These are phyloP conservation scores for Ampelocalamus luodianensis DNA, from an alignment of 176 grass and related monocot species.

Conservation along the genomic window DNA sequence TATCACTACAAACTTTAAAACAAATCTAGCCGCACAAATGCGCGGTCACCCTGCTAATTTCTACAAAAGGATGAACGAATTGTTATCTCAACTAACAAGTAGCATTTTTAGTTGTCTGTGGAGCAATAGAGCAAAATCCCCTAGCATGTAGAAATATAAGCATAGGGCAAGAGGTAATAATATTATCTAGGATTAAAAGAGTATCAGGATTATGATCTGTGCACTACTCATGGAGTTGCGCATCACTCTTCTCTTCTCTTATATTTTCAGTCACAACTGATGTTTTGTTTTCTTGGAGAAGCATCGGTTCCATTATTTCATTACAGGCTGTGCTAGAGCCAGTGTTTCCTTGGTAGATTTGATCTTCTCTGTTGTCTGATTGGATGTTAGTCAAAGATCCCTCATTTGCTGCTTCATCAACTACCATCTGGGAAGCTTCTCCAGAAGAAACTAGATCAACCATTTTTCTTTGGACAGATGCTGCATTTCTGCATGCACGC, in stretches of 20 bases:
- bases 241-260: slow-evolving; percentile 47
- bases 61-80: no score
- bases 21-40: no score
- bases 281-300: slow-evolving; percentile 46
- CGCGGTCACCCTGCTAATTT: no score
- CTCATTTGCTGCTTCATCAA: slow-evolving; percentile 40
- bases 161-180: no score
- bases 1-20: no score
- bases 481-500: slow-evolving; percentile 47
- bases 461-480: slow-evolving; percentile 10
- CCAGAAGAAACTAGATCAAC: slow-evolving; percentile 41
- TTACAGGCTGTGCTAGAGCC: slow-evolving; percentile 23
- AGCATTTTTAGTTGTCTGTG: no score
- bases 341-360: slow-evolving; percentile 36
- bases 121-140: no score
- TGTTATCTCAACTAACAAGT: no score
- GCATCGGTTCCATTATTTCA: slow-evolving; percentile 27
- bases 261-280: slow-evolving; percentile 30
- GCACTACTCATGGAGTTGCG: slow-evolving; percentile 38
- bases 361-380: slow-evolving; percentile 40
- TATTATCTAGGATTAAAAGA: no score
- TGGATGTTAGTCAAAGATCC: slow-evolving; percentile 30
- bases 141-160: no score
- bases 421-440: slow-evolving; percentile 44
- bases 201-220: no score